Evolutionary conservation across 371 early-diverging fungal species (phyloP).

Genomic region (Umbelopsis sp.): DNA sequence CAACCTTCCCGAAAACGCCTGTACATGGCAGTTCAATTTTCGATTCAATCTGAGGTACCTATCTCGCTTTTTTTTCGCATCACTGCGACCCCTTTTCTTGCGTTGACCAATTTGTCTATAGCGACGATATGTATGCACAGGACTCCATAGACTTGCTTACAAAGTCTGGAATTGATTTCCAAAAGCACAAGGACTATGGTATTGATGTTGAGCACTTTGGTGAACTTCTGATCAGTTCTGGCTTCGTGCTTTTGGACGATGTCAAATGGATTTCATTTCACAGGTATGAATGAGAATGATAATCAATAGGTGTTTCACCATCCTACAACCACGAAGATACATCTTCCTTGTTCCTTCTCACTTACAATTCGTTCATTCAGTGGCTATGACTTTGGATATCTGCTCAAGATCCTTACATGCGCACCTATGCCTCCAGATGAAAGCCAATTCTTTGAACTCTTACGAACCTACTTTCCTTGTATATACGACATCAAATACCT

Average conservation of each 20-base stretch:
- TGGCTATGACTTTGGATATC: constrained; percentile 99
- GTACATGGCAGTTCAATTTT: constrained; percentile 99
- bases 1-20: constrained; percentile 84
- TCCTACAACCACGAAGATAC: not conserved
- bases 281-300: constrained; percentile 59
- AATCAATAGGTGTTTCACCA: not conserved
- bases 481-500: constrained; percentile 99
- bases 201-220: constrained; percentile 98
- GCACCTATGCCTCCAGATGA: constrained; percentile 92
- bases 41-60: constrained; percentile 88
- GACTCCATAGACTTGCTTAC: constrained; percentile 98
- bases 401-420: constrained; percentile 96
- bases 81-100: not conserved
- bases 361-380: constrained; percentile 39
- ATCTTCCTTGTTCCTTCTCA: not conserved
- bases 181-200: constrained; percentile 96
- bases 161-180: constrained; percentile 98
- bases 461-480: constrained; percentile 94
- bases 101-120: constrained; percentile 29
- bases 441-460: constrained; percentile 92
- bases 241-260: constrained; percentile 92
- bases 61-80: not conserved
- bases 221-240: constrained; percentile 96
- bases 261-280: constrained; percentile 99
- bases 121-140: constrained; percentile 99